Percentiles rank a stretch among this genome's conserved stretches.
Conservation (phyloP, 176 grass and related monocot genomes). For the Tillandsia leiboldiana region DNA sequence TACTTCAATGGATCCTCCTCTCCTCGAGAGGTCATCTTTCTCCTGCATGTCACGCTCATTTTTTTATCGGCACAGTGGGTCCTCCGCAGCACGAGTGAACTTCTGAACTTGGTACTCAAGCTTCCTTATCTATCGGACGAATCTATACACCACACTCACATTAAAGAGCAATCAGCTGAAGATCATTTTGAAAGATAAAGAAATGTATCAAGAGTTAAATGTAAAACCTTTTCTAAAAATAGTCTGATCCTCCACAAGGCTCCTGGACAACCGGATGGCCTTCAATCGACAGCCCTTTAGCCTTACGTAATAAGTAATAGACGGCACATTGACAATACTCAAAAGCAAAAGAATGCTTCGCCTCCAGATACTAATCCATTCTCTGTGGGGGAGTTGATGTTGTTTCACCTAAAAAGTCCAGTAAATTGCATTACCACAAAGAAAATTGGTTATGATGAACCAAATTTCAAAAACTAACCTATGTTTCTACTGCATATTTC, state of each 20-base stretch:
- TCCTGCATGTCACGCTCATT: slow-evolving; percentile 21
- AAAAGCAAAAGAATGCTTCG: slow-evolving; percentile 73
- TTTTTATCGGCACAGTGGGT: slow-evolving; percentile 27
- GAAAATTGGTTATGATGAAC: not conserved
- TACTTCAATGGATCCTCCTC: slow-evolving; percentile 58
- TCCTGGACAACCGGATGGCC: slow-evolving; percentile 50
- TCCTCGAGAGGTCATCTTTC: slow-evolving; percentile 24
- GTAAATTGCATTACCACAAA: not conserved
- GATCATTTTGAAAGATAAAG: not conserved
- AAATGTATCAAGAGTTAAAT: not conserved
- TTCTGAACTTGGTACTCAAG: slow-evolving; percentile 85
- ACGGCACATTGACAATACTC: slow-evolving; percentile 67
- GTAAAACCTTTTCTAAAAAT: slow-evolving; percentile 82
- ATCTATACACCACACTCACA: slow-evolving; percentile 26
- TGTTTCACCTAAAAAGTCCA: slow-evolving; percentile 34
- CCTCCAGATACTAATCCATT: slow-evolving; percentile 77
- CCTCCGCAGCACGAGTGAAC: slow-evolving; percentile 50
- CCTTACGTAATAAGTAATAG: slow-evolving; percentile 76
- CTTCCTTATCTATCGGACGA: slow-evolving; percentile 88
- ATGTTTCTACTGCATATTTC: not conserved
- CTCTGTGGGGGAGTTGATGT: slow-evolving; percentile 48
- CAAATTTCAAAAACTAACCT: slow-evolving; percentile 6
- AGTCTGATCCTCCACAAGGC: slow-evolving; percentile 73
- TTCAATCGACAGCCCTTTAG: slow-evolving; percentile 67
- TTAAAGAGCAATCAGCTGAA: not conserved